Percentiles rank a stretch among this genome's conserved stretches.
phyloP scores from a whole-genome alignment of 2,329 filamentous ascomycete species.

The Colletotrichum echinochloae region DNA sequence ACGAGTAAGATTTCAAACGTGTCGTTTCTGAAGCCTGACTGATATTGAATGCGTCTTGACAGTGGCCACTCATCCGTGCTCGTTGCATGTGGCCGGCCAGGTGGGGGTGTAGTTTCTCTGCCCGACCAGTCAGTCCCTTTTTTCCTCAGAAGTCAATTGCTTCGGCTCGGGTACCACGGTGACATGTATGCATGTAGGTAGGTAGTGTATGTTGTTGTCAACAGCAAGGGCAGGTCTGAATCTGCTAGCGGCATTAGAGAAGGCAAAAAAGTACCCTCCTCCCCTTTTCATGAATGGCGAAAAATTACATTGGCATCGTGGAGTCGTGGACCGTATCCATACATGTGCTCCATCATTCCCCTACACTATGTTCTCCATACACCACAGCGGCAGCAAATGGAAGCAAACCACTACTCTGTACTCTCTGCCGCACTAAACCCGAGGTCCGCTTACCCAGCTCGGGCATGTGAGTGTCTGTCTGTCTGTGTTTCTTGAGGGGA shows the following conservation, averaged over 20 bases:
- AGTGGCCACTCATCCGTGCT: slow-evolving; percentile 21
- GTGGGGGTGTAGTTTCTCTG: background rate
- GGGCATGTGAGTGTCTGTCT: slow-evolving; percentile 8
- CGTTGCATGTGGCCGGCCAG: slow-evolving; percentile 8
- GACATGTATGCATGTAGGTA: slow-evolving; percentile 17
- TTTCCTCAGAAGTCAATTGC: slow-evolving; percentile 21
- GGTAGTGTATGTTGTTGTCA: too few relatives aligned
- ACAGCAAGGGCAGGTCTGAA: background rate
- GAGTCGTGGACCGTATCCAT: slow-evolving; percentile 29
- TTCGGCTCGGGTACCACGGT: slow-evolving; percentile 4
- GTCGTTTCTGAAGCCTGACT: slow-evolving; percentile 17
- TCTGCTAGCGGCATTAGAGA: slow-evolving; percentile 7
- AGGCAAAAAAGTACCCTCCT: slow-evolving; percentile 6
- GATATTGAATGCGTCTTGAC: slow-evolving; percentile 4
- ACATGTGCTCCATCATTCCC: slow-evolving; percentile 36
- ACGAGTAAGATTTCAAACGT: slow-evolving; percentile 33
- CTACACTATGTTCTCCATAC: background rate
- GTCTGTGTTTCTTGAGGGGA: too few relatives aligned
- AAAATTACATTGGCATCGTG: slow-evolving; percentile 35
- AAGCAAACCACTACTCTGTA: background rate
- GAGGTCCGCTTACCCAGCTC: background rate
- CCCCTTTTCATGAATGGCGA: slow-evolving; percentile 36
- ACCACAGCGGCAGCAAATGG: slow-evolving; percentile 12
- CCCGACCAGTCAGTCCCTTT: background rate
- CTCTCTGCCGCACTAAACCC: background rate